These are phyloP conservation scores for Beauveria medogensis DNA, from an alignment of 2,329 filamentous ascomycete species.

Conservation along the genomic window DNA sequence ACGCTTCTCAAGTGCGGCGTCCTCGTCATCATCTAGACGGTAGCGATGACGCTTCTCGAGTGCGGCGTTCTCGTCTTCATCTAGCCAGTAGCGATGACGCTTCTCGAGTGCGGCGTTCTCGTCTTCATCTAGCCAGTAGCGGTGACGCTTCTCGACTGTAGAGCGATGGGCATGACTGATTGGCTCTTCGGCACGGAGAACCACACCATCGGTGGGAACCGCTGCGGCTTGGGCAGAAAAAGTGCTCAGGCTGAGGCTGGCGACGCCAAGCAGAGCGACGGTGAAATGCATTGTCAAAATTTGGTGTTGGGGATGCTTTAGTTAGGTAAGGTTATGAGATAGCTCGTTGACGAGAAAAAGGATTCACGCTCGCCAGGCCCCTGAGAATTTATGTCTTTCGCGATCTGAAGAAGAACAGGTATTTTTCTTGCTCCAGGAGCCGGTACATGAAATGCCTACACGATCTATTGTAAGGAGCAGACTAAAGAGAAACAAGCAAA, in stretches of 20 bases:
- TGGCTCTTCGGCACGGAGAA: neutral
- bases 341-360: too few relatives aligned
- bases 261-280: neutral
- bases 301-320: neutral
- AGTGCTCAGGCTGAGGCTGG: neutral
- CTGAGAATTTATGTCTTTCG: too few relatives aligned
- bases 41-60: neutral
- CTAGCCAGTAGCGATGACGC: neutral
- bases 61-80: neutral
- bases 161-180: too few relatives aligned
- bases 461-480: too few relatives aligned
- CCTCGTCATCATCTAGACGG: too few relatives aligned
- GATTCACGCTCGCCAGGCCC: too few relatives aligned
- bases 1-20: neutral
- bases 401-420: too few relatives aligned
- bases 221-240: neutral
- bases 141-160: neutral
- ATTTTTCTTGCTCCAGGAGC: too few relatives aligned
- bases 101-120: neutral
- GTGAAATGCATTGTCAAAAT: conserved; percentile 2
- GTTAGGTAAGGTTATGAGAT: too few relatives aligned
- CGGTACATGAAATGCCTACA: too few relatives aligned
- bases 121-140: neutral
- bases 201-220: neutral
- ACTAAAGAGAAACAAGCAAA: too few relatives aligned